Percentiles rank a stretch among this genome's conserved stretches.
phyloP scores from a whole-genome alignment of 2,329 filamentous ascomycete species.

The Trichoderma polysporum region DNA sequence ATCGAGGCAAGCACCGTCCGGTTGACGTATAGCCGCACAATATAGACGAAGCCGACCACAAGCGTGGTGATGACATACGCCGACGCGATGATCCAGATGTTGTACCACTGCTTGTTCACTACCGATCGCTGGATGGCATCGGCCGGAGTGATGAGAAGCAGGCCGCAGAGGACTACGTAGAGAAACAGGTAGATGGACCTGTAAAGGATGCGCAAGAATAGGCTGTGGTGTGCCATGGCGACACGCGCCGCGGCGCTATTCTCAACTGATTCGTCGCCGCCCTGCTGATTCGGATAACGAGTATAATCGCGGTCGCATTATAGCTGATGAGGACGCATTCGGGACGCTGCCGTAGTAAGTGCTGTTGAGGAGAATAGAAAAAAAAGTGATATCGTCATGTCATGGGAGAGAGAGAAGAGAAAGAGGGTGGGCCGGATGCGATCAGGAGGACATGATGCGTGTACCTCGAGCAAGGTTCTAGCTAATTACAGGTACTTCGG shows the following conservation, averaged over 20 bases:
- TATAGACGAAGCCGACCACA: constrained; percentile 73
- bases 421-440: not conserved
- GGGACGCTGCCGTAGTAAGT: constrained; percentile 21
- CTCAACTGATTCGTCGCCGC: constrained; percentile 20
- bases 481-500: not conserved
- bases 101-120: constrained; percentile 64
- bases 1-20: constrained; percentile 76
- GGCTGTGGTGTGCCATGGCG: constrained; percentile 34
- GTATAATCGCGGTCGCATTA: constrained; percentile 29
- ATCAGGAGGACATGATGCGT: constrained; percentile 7
- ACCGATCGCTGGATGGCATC: constrained; percentile 80
- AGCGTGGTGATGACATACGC: constrained; percentile 72
- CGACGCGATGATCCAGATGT: constrained; percentile 78
- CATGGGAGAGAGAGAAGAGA: not conserved
- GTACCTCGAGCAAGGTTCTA: not conserved
- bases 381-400: constrained; percentile 10
- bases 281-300: constrained; percentile 19
- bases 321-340: constrained; percentile 25
- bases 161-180: constrained; percentile 67
- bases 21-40: constrained; percentile 82
- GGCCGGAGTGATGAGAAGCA: constrained; percentile 77
- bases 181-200: constrained; percentile 74
- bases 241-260: constrained; percentile 4
- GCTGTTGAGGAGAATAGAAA: constrained; percentile 1
- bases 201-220: constrained; percentile 79